Base-by-base conservation (phyloP, 78 protist genomes). In the Dictyostelium capitatum region DNA sequence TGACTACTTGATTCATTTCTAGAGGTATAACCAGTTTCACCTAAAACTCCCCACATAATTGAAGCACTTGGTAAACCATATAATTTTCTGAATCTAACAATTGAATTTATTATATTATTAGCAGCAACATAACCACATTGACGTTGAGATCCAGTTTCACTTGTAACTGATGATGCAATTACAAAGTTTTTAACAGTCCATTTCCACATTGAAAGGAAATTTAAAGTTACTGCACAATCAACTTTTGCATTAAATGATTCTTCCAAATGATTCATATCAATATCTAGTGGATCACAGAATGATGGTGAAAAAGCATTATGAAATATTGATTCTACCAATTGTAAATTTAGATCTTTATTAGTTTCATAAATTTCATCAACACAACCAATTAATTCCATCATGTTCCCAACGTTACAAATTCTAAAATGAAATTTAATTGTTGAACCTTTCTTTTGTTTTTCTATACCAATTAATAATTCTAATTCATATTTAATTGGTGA, bases 41-140 rank as follows among this genome's bases (percentile, higher is more conserved):
- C 57, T 30, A n/a, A n/a, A n/a, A n/a, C n/a, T n/a, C n/a, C n/a
- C n/a, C n/a, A n/a, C n/a, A n/a, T 72, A 30, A 95, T 41, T 23
- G 37, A n/a, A 37, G 59, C 9, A 80, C 91, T n/a, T 85, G 80
- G 30, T 0, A 80, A 20, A 2, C 91, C 93, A 0, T 28, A 14
- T 23, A 5, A 3, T 17, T 47, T 37, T 30, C 95, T 48, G n/a
- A n/a, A n/a, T n/a, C n/a, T n/a, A n/a, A n/a, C n/a, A n/a, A n/a
- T n/a, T 15, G 95, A 15, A 54, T 96, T 96, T 6, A 89, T 92
- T 32, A 89, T 82, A 12, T 79, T 79, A 84, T 93, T 93, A 1
- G 96, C 95, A 19, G 92, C 79, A 8, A 83, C 79, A 74, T 96
- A 96, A 69, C 65, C 62, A 20, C 92, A 57, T 79, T 92, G 97